Percentiles rank a stretch among this genome's conserved stretches.
Evolutionary conservation across 2,329 filamentous ascomycete species (phyloP).

Genomic region (Alternaria brassicicola): DNA sequence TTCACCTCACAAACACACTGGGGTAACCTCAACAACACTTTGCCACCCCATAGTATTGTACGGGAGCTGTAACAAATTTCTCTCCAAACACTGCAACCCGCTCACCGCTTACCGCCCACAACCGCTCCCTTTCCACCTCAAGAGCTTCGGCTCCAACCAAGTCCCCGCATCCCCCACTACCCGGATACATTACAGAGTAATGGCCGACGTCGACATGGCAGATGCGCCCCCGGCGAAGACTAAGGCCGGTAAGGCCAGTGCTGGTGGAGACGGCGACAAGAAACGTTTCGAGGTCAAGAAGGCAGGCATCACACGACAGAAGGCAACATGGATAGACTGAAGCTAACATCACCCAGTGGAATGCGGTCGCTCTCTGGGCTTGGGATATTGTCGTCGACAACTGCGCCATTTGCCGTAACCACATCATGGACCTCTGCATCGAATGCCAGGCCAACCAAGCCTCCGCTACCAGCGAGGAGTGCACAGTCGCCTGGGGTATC

Average conservation of each 20-base stretch:
- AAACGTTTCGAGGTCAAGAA: slow-evolving; percentile 99
- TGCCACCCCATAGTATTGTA: slow-evolving; percentile 5
- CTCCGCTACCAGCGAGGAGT: slow-evolving; percentile 95
- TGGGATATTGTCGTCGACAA: slow-evolving; percentile 99
- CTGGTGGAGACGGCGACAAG: slow-evolving; percentile 69
- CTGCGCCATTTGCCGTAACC: slow-evolving; percentile 98
- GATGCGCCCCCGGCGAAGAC: slow-evolving; percentile 70
- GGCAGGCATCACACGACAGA: slow-evolving; percentile 58
- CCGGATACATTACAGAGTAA: slow-evolving; percentile 50
- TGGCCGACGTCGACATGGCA: slow-evolving; percentile 98
- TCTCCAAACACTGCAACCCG: not conserved
- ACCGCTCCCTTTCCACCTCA: not conserved
- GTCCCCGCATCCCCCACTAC: slow-evolving; percentile 32
- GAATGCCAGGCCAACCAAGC: slow-evolving; percentile 99
- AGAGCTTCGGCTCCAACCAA: slow-evolving; percentile 7
- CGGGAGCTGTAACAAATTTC: slow-evolving; percentile 8
- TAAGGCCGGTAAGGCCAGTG: slow-evolving; percentile 58
- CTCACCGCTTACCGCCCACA: not conserved
- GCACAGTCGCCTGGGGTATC: slow-evolving; percentile 98
- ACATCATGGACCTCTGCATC: slow-evolving; percentile 99
- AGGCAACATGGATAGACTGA: slow-evolving; percentile 8
- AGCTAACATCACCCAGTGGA: slow-evolving; percentile 71
- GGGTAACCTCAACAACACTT: slow-evolving; percentile 2
- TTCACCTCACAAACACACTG: slow-evolving; percentile 1
- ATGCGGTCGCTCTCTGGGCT: slow-evolving; percentile 96